Evolutionary conservation across 805 yeast species (phyloP), one percentile per base, ranked within the genome.

Genomic region (Cyberlindnera misumaiensis): DNA sequence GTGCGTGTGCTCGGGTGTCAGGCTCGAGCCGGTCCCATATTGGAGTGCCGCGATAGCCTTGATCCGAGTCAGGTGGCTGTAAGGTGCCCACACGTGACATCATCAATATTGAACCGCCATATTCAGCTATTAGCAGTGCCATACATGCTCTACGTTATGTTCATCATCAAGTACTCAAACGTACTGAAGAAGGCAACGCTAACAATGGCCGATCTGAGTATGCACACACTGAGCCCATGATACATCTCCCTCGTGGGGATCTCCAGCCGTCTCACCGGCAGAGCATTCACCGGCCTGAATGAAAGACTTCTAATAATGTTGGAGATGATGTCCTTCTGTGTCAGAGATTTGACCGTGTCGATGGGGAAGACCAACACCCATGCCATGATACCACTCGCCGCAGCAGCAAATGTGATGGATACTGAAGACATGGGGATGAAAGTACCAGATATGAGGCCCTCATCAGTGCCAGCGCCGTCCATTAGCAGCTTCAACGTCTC

Each of bases 341-440:
- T 70, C 41, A 80, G 68, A 2, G 89, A 76, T 55, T 87, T 86
- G 41, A 82, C 67, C 0, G 95, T 86, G 57, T 86, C 96, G 10
- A 86, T 55, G 4, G 95, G 94, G 61, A 82, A 87, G 4, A 85
- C 79, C 1, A 77, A 58, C 3, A 77, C 60, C 94, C 95, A 85
- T 36, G 87, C 70, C 13, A 81, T 60, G 13, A 80, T 72, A 3
- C 95, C 95, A 4, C 93, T 75, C 18, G 78, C 45, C 0, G 87
- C 95, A n/a, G 94, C 95, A 1, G 90, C 83, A 3, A 80, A 26
- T 4, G 81, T 77, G 16, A 80, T 67, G 9, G 77, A 63, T 5
- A 69, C 25, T 2, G 79, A 64, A 26, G 60, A 53, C 30, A 62
- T 39, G 16, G 56, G 56, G 22, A 51, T 47, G 15, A 38, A 36